Percentiles rank a stretch among this genome's conserved stretches.
Evolutionary conservation across 129 eudicot genomes (phyloP).

Genomic region (Escallonia herrerae): DNA sequence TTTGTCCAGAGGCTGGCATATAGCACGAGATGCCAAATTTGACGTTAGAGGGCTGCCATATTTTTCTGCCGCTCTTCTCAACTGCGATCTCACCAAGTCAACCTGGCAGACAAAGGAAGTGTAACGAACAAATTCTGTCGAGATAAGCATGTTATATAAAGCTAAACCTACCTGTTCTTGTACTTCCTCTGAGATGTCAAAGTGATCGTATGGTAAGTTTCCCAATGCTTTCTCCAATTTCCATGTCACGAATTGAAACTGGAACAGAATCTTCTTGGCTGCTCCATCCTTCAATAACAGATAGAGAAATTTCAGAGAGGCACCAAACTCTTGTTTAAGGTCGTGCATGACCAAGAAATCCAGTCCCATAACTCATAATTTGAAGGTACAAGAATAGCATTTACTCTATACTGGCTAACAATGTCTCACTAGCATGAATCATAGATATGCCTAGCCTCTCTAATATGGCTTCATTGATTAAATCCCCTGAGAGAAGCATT

Average conservation of each 20-base stretch:
- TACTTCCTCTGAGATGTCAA: constrained; percentile 64
- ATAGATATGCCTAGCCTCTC: no score
- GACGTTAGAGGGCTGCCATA: constrained; percentile 33
- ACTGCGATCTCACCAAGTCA: constrained; percentile 47
- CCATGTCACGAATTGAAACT: constrained; percentile 79
- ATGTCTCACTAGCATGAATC: no score
- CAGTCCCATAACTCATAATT: background rate
- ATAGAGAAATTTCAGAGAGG: background rate
- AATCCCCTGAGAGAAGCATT: no score
- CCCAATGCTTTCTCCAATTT: constrained; percentile 46
- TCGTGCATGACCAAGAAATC: background rate
- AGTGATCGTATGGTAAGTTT: constrained; percentile 39
- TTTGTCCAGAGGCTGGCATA: constrained; percentile 37
- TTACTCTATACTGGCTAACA: no score
- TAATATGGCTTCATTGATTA: no score
- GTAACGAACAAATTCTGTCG: background rate
- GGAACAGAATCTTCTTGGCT: constrained; percentile 54
- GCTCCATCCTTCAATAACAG: constrained; percentile 56
- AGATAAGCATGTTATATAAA: background rate
- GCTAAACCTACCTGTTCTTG: constrained; percentile 52
- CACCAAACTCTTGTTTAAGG: background rate
- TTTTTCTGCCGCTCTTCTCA: constrained; percentile 38
- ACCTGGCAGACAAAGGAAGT: constrained; percentile 24
- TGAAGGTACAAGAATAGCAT: background rate
- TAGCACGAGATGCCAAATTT: constrained; percentile 22